Percentiles rank a stretch among this genome's conserved stretches.
phyloP scores from a whole-genome alignment of 768 basidiomycete species.

The Asterophora lycoperdoides region DNA sequence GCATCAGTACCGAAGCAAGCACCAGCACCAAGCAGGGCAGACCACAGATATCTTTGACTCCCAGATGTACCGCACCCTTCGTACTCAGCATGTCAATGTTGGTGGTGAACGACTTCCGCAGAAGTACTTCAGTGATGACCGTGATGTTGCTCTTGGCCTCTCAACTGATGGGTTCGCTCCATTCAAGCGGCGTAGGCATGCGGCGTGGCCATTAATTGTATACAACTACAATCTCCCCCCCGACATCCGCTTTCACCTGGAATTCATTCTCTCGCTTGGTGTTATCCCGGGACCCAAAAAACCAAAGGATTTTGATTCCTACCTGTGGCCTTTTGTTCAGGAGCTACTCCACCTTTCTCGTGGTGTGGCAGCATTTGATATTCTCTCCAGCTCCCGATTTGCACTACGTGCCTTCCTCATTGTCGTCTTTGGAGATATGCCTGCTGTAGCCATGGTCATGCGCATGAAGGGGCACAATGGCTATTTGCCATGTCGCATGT shows the following conservation, averaged over 20 bases:
- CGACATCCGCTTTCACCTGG: conserved; percentile 27
- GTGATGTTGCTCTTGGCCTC: conserved; percentile 36
- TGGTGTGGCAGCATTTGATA: conserved; percentile 32
- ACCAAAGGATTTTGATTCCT: conserved; percentile 34
- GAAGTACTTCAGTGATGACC: conserved; percentile 29
- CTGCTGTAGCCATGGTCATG: conserved; percentile 20
- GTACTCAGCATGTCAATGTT: conserved; percentile 19
- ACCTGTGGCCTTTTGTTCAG: conserved; percentile 31
- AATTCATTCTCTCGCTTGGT: conserved; percentile 30
- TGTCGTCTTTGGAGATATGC: conserved; percentile 21
- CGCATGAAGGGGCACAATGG: conserved; percentile 38
- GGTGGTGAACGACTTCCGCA: conserved; percentile 19
- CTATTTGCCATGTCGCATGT: conserved; percentile 28
- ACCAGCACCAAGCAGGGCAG: no score
- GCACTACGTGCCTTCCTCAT: conserved; percentile 18
- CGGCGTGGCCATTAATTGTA: conserved; percentile 35
- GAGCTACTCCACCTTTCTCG: conserved; percentile 27
- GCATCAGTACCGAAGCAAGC: conserved; percentile 19
- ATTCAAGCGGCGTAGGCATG: conserved; percentile 24
- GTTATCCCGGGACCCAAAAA: conserved; percentile 39
- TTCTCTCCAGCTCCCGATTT: conserved; percentile 8
- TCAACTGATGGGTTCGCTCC: conserved; percentile 36
- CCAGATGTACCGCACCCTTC: conserved; percentile 22
- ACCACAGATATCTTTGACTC: conserved; percentile 33
- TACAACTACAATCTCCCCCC: conserved; percentile 29